Base-by-base conservation (phyloP, 2,329 filamentous ascomycete genomes). In the Madurella fahalii region DNA sequence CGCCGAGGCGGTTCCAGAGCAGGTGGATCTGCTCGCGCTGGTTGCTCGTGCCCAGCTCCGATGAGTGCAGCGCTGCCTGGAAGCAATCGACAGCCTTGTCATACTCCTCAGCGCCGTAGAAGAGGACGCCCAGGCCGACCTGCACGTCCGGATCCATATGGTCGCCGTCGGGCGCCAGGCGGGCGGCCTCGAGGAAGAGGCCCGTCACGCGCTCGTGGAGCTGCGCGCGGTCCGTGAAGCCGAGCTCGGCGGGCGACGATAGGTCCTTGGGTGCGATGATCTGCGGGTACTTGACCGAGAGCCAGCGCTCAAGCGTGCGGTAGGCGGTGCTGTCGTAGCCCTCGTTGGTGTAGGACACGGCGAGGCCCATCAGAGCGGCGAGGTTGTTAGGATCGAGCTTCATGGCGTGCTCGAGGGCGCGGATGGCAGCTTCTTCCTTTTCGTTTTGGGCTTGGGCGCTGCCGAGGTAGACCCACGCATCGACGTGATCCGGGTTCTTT, bases 71-170 rank as follows among this genome's bases (percentile, higher is more conserved):
- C 0, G 95, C 93, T 1, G 93, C 86, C 53, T 87, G 89, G 81
- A 99, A 99, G 77, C 95, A 99, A 76, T 99, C 94, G 39, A 99
- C 93, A 0, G 94, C 94, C 76, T 99, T 99, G 69, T 94, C 90
- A 75, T 96, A 97, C 68, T 97, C 93, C 72, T 99, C 94, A 31
- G 90, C 91, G 49, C 93, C 94, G 73, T 99, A 99, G 76, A 99
- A 97, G 15, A 99, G 82, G 4, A 99, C 94, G 37, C 95, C 95
- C 1, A 99, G 80, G 1, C 94, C 94, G 55, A 99, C 94, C 73
- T 99, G 95, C 8, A 99, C 94, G 69, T 99, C 94, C 0, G 94
- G 94, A 67, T 99, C 95, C 89, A 99, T 97, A 66, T 94, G 90
- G 66, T 91, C 90, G 57, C 93, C 94, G 47, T 90, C 86, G 0